phyloP scores from a whole-genome alignment of 768 basidiomycete species.

The Vishniacozyma victoriae region DNA sequence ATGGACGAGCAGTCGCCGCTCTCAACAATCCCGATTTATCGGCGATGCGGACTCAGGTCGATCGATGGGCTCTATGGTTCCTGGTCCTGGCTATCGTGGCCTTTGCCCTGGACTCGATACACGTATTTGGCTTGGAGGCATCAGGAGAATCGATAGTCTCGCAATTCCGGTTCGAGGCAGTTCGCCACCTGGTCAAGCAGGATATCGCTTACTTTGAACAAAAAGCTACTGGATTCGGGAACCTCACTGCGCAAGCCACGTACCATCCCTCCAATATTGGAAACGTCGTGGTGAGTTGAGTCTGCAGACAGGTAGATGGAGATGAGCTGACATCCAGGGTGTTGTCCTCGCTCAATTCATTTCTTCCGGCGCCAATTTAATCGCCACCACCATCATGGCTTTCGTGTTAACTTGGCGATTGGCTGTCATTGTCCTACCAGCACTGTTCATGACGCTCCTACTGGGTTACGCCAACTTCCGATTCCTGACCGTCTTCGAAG shows the following conservation, averaged over 20 bases:
- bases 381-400: conserved; percentile 27
- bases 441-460: conserved; percentile 15
- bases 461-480: conserved; percentile 22
- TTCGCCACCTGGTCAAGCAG: conserved; percentile 26
- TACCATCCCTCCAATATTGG: conserved; percentile 31
- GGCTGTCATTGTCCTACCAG: conserved; percentile 27
- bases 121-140: conserved; percentile 29
- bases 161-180: conserved; percentile 20
- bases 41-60: conserved; percentile 10
- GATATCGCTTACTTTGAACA: conserved; percentile 44
- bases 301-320: no score
- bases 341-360: conserved; percentile 35
- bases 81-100: conserved; percentile 33
- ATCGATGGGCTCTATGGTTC: conserved; percentile 41
- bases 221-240: conserved; percentile 28
- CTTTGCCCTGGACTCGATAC: conserved; percentile 9
- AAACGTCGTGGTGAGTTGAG: conserved; percentile 18
- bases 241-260: conserved; percentile 35
- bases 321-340: no score
- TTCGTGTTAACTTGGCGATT: conserved; percentile 37
- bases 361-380: conserved; percentile 20
- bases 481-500: conserved; percentile 24
- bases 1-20: conserved; percentile 31
- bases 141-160: conserved; percentile 29
- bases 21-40: conserved; percentile 16